Percentiles rank a stretch among this genome's conserved stretches.
Conservation (phyloP, 768 basidiomycete genomes). For the Russula lepida region DNA sequence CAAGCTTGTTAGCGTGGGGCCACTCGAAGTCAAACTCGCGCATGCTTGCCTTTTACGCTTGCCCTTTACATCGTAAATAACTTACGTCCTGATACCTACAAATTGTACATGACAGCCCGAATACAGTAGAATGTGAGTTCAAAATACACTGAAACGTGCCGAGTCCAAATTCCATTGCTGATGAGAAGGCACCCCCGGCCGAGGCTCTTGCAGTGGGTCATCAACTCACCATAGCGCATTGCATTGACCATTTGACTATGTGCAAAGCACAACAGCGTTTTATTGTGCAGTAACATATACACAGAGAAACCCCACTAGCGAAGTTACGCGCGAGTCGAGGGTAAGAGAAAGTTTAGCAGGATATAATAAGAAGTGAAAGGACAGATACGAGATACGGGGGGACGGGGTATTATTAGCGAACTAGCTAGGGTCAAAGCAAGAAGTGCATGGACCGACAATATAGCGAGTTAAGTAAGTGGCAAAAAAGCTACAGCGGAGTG, state of each 20-base stretch:
- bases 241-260: not conserved
- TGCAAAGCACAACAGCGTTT: not conserved
- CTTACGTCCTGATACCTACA: too few species aligned
- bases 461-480: not conserved
- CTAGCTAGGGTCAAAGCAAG: not conserved
- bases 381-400: not conserved
- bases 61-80: too few species aligned
- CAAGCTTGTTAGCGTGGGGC: too few species aligned
- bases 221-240: too few species aligned
- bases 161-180: too few species aligned
- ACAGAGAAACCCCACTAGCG: not conserved
- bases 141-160: too few species aligned
- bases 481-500: slow-evolving; percentile 13
- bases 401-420: slow-evolving; percentile 2
- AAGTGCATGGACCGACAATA: not conserved
- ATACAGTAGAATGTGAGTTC: too few species aligned
- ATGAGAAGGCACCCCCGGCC: too few species aligned
- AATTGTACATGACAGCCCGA: too few species aligned
- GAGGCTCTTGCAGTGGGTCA: too few species aligned
- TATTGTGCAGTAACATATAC: not conserved
- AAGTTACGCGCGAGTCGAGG: not conserved
- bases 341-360: not conserved
- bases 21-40: too few species aligned
- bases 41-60: too few species aligned
- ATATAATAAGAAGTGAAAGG: not conserved